Percentiles rank a stretch among this genome's conserved stretches.
Conservation (phyloP, 768 basidiomycete species). For the Russula abietina region DNA sequence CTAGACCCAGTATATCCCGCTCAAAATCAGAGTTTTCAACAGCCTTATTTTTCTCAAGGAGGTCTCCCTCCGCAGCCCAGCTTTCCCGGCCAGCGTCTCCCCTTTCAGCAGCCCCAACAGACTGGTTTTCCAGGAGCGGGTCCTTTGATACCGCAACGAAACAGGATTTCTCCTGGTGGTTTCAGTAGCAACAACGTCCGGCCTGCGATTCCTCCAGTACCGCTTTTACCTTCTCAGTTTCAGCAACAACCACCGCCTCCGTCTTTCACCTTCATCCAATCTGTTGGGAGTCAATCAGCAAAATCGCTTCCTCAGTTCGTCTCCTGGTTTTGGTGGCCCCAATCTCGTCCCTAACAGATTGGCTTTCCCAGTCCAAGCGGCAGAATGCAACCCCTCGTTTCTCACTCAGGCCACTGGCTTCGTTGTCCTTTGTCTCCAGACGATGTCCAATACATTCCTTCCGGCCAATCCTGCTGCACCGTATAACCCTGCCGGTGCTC, state of each 20-base stretch:
- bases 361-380: conserved; percentile 46
- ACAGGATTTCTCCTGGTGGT: conserved; percentile 42
- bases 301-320: conserved; percentile 49
- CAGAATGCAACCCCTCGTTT: conserved; percentile 41
- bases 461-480: conserved; percentile 61
- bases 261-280: conserved; percentile 55
- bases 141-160: conserved; percentile 47
- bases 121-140: conserved; percentile 42
- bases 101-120: conserved; percentile 56
- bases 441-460: conserved; percentile 93
- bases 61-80: conserved; percentile 56
- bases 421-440: conserved; percentile 76
- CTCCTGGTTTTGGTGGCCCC: conserved; percentile 44
- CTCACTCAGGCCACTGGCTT: conserved; percentile 76
- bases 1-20: too few species aligned
- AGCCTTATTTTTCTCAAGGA: conserved; percentile 38
- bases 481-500: conserved; percentile 52
- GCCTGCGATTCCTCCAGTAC: conserved; percentile 26
- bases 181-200: conserved; percentile 35
- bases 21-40: conserved; percentile 41
- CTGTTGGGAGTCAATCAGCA: conserved; percentile 42
- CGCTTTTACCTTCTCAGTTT: conserved; percentile 24
- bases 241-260: conserved; percentile 49
- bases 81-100: conserved; percentile 36
- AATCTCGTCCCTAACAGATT: conserved; percentile 46